Percentiles rank a stretch among this genome's conserved stretches.
These are phyloP conservation scores for Artemisia argyi DNA, from an alignment of 129 eudicot genomes.

Conservation along the genomic window DNA sequence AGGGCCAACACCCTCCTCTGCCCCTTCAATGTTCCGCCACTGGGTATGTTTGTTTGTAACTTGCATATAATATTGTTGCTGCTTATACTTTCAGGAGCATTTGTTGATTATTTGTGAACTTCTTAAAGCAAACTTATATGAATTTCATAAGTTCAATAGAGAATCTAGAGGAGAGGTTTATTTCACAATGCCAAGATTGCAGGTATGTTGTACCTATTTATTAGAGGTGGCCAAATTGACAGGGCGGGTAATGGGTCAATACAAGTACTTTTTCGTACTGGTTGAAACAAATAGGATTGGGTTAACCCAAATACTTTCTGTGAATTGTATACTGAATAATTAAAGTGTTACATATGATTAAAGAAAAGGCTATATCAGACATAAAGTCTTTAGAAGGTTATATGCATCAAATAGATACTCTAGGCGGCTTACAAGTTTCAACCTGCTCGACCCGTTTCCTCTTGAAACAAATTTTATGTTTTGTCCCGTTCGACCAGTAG, in stretches of 20 bases:
- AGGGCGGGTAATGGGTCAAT: background rate
- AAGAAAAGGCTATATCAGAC: slow-evolving; percentile 3
- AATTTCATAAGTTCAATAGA: slow-evolving; percentile 93
- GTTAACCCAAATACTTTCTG: background rate
- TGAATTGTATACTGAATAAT: background rate
- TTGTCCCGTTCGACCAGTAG: background rate
- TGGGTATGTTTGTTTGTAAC: slow-evolving; percentile 22
- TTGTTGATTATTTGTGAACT: slow-evolving; percentile 93
- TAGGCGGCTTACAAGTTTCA: background rate
- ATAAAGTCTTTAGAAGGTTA: background rate
- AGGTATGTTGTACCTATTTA: slow-evolving; percentile 50
- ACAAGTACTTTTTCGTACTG: background rate
- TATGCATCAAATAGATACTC: slow-evolving; percentile 1
- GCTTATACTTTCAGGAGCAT: slow-evolving; percentile 74
- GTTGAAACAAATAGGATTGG: background rate
- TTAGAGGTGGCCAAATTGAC: slow-evolving; percentile 9
- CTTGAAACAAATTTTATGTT: background rate
- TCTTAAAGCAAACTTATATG: slow-evolving; percentile 94
- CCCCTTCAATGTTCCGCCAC: too few relatives aligned
- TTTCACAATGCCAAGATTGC: slow-evolving; percentile 99
- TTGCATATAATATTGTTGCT: slow-evolving; percentile 21
- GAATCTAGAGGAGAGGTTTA: slow-evolving; percentile 99
- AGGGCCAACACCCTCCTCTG: too few relatives aligned
- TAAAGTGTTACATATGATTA: background rate
- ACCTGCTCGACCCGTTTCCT: background rate